These are phyloP conservation scores for Petunia axillaris DNA, from an alignment of 257 asterid genomes.

Conservation along the genomic window DNA sequence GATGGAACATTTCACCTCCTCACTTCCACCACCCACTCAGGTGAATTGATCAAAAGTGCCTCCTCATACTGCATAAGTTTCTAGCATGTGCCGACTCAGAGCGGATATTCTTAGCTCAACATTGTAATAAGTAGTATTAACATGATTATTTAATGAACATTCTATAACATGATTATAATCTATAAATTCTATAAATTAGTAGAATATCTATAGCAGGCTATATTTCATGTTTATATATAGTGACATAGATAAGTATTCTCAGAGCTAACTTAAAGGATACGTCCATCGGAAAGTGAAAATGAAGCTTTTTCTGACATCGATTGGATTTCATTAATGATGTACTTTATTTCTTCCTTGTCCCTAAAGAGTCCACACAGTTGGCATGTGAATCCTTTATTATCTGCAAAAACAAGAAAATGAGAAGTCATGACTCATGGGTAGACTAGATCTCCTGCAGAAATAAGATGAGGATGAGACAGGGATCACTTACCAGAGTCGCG, in stretches of 20 bases:
- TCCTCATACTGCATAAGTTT: neutral
- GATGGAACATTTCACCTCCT: neutral
- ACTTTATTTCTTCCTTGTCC: slow-evolving; percentile 70
- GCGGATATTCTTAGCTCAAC: neutral
- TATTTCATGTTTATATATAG: neutral
- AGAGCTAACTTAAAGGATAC: slow-evolving; percentile 60
- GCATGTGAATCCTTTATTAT: slow-evolving; percentile 74
- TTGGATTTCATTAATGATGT: slow-evolving; percentile 49
- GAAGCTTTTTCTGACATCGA: slow-evolving; percentile 64
- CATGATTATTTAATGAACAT: neutral
- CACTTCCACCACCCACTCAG: neutral
- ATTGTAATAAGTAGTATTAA: neutral
- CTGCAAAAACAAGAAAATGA: slow-evolving; percentile 44
- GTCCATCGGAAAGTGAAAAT: slow-evolving; percentile 48
- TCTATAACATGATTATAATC: too few species aligned
- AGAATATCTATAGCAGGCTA: neutral
- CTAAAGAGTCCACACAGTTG: slow-evolving; percentile 82
- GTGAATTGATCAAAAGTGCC: neutral
- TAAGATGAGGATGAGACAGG: neutral
- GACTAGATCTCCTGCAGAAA: neutral
- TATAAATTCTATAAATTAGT: neutral
- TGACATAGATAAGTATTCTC: neutral
- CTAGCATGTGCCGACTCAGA: neutral
- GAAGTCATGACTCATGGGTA: slow-evolving; percentile 26
- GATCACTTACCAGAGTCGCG: slow-evolving; percentile 58